Evolutionary conservation across 768 basidiomycete species (phyloP), one percentile per base, ranked within the genome.

Genomic region (Suillus sp.): DNA sequence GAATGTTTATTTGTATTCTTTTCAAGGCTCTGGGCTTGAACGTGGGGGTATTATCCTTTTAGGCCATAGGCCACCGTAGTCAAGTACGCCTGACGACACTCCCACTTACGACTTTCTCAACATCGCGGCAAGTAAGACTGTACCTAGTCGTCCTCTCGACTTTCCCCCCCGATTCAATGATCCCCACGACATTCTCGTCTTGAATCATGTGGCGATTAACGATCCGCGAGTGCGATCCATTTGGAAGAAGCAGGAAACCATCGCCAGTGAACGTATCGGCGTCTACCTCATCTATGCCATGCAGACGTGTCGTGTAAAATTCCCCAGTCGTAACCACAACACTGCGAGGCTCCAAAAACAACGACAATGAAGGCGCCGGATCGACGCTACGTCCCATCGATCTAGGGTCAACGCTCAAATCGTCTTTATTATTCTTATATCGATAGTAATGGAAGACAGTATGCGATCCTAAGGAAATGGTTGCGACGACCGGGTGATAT

Each of bases 381-480:
- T 90, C 83, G 64, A 94, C 86, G n/a, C 80, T 68, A 61, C 82
- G 81, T 45, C 86, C 89, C 45, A 67, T 65, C 34, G 72, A 73
- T 40, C 61, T 56, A 61, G 70, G 67, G 45, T 61, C 64, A 10
- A 57, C 61, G 35, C 70, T 69, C 53, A 43, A 22, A 65, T 58
- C 73, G 18, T 38, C 67, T 43, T 68, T 48, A n/a, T 64, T 65
- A 61, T 75, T 77, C 69, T 93, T 78, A 69, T 93, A 93, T 60
- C 80, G 81, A 71, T 93, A 93, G 71, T 96, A 92, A 75, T 94
- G 84, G 67, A 98, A 89, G 62, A 93, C 79, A 2, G 90, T 79
- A 73, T 95, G 93, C 1, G 93, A 91, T 47, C 90, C 89, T 63
- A 97, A 78, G 16, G 95, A 95, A 57, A 98, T 77, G n/a, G 96